phyloP scores from a whole-genome alignment of 768 basidiomycete genomes.

The Boletellus emodensis region DNA sequence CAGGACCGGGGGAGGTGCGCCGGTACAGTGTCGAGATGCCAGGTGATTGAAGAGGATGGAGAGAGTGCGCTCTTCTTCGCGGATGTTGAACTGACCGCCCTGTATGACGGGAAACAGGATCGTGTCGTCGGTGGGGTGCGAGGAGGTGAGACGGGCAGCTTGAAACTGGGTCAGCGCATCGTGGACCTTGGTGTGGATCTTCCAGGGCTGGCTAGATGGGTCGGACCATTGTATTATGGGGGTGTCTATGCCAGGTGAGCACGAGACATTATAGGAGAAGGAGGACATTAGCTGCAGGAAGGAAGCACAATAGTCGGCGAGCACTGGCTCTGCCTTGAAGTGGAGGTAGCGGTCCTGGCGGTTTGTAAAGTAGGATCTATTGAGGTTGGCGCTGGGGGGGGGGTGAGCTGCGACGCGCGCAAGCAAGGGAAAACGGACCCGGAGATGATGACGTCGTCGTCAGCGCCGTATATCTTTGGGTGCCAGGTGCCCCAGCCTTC shows the following conservation, averaged over 20 bases:
- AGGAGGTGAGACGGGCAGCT: conserved; percentile 28
- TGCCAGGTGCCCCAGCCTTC: conserved; percentile 99
- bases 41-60: conserved; percentile 55
- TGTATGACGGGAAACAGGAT: conserved; percentile 81
- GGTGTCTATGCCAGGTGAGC: conserved; percentile 35
- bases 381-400: conserved; percentile 78
- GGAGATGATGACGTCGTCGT: conserved; percentile 88
- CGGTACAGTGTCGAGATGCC: conserved; percentile 11
- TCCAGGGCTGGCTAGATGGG: conserved; percentile 58
- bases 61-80: conserved; percentile 76
- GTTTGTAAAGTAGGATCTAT: conserved; percentile 88
- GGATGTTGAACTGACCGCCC: conserved; percentile 80
- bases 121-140: conserved; percentile 33
- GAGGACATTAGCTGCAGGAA: conserved; percentile 65
- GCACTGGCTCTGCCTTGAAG: conserved; percentile 52
- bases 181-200: conserved; percentile 59
- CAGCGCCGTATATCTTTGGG: conserved; percentile 90
- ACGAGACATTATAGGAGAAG: conserved; percentile 59
- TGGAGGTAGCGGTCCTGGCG: conserved; percentile 93
- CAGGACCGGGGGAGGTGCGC: conserved; percentile 40
- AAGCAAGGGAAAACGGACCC: conserved; percentile 55
- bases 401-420: conserved; percentile 2
- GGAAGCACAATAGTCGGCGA: conserved; percentile 81
- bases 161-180: conserved; percentile 61
- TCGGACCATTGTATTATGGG: conserved; percentile 69